Evolutionary conservation across 441 rosid species (phyloP).

Genomic region (Aleurites moluccanus): DNA sequence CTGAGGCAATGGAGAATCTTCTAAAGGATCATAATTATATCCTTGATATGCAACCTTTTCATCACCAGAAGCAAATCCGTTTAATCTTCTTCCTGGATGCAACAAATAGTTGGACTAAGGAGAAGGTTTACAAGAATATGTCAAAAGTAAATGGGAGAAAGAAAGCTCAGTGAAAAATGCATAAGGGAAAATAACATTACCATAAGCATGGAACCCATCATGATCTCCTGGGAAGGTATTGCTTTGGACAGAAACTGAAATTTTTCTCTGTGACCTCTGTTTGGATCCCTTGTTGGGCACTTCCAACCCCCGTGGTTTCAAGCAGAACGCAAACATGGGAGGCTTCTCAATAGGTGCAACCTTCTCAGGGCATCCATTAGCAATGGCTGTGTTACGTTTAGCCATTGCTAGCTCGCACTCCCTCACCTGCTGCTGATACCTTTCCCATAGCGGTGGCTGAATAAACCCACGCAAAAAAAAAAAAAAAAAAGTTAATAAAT

Average conservation of each 20-base stretch:
- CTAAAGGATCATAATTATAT: slow-evolving; percentile 52
- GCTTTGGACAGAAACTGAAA: slow-evolving; percentile 61
- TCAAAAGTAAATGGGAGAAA: neutral
- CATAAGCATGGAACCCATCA: slow-evolving; percentile 51
- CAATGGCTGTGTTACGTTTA: slow-evolving; percentile 36
- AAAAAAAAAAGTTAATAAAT: no score
- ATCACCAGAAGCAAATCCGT: slow-evolving; percentile 67
- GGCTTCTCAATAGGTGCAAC: slow-evolving; percentile 64
- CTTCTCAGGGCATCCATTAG: slow-evolving; percentile 56
- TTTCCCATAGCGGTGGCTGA: slow-evolving; percentile 95
- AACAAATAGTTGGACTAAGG: slow-evolving; percentile 25
- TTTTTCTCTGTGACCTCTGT: slow-evolving; percentile 74
- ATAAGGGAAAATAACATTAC: slow-evolving; percentile 27
- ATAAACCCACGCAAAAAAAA: slow-evolving; percentile 18
- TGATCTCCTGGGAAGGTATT: slow-evolving; percentile 51
- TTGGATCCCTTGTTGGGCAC: slow-evolving; percentile 86
- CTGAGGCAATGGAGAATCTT: slow-evolving; percentile 54
- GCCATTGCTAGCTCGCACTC: slow-evolving; percentile 74
- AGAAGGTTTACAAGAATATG: slow-evolving; percentile 4
- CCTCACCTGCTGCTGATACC: slow-evolving; percentile 69
- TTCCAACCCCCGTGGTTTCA: slow-evolving; percentile 97
- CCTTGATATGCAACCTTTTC: slow-evolving; percentile 55
- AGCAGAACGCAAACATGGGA: slow-evolving; percentile 89
- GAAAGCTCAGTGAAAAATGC: neutral
- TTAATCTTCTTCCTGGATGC: slow-evolving; percentile 68